Evolutionary conservation across 441 rosid genomes (phyloP).

Genomic region (Iberis amara): DNA sequence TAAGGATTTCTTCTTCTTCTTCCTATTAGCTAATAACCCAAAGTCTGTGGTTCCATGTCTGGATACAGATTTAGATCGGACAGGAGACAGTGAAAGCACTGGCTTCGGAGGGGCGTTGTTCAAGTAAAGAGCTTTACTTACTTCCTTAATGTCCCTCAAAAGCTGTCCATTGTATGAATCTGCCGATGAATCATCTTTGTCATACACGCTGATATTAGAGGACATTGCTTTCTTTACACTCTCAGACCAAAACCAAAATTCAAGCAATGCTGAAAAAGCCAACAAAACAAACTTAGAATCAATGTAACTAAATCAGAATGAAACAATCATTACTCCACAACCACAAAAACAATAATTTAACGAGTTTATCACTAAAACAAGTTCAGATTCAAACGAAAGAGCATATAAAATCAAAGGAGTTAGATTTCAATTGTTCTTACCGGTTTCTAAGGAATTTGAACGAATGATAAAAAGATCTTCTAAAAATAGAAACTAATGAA

Average conservation of each 20-base stretch:
- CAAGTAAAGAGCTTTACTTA: conserved; percentile 64
- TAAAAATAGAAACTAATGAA: conserved; percentile 3
- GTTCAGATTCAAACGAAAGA: not conserved
- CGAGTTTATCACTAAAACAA: not conserved
- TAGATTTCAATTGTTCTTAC: conserved; percentile 10
- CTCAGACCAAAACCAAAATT: conserved; percentile 1
- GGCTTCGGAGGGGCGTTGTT: conserved; percentile 38
- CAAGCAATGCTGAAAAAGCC: conserved; percentile 18
- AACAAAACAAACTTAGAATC: not conserved
- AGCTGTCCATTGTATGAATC: conserved; percentile 42
- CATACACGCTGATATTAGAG: conserved; percentile 1
- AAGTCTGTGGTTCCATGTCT: conserved; percentile 24
- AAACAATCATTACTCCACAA: not conserved
- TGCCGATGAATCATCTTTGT: conserved; percentile 23
- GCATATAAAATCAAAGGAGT: not conserved
- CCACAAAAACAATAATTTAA: not conserved
- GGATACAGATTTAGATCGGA: conserved; percentile 41
- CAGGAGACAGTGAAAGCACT: conserved; percentile 36
- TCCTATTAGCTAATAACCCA: conserved; percentile 26
- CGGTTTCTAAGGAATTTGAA: conserved; percentile 15
- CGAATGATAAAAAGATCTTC: conserved; percentile 16
- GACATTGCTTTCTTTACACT: conserved; percentile 27
- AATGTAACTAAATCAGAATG: conserved; percentile 5
- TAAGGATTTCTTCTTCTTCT: conserved; percentile 43
- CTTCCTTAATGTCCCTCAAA: conserved; percentile 71